Conservation (phyloP, 1,284 basidiomycete genomes). For the Singerocomus rubriflavus region DNA sequence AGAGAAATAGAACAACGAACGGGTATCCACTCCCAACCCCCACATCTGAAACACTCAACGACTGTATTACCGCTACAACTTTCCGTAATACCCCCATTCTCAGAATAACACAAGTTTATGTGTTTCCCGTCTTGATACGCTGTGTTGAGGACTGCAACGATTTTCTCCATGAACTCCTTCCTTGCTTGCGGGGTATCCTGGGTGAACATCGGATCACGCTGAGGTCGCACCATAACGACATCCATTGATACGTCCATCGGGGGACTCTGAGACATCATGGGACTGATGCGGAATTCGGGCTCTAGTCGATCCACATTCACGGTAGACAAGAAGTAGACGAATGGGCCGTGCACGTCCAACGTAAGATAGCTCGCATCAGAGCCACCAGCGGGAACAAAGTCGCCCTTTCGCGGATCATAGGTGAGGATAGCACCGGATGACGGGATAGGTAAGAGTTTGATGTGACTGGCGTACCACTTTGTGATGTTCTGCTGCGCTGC, state of each 20-base stretch:
- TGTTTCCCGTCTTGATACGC: constrained; percentile 79
- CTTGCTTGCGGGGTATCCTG: constrained; percentile 43
- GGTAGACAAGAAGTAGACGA: constrained; percentile 81
- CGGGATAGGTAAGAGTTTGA: constrained; percentile 50
- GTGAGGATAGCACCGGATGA: constrained; percentile 45
- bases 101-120: constrained; percentile 55
- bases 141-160: constrained; percentile 51
- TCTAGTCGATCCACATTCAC: constrained; percentile 85
- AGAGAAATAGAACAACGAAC: constrained; percentile 42
- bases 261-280: constrained; percentile 36
- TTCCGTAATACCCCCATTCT: constrained; percentile 42
- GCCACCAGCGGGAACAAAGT: constrained; percentile 50
- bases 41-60: constrained; percentile 80
- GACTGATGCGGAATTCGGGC: constrained; percentile 57
- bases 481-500: constrained; percentile 76
- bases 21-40: constrained; percentile 83
- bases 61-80: constrained; percentile 52
- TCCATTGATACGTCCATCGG: constrained; percentile 57
- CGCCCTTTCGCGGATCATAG: constrained; percentile 53
- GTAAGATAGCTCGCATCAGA: constrained; percentile 34
- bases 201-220: constrained; percentile 54
- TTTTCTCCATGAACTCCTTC: constrained; percentile 44
- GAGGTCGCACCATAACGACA: constrained; percentile 79
- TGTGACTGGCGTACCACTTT: constrained; percentile 68
- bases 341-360: constrained; percentile 69